Evolutionary conservation across 1,284 basidiomycete species (phyloP), one percentile per base, ranked within the genome.

Genomic region (Mycena citricolor): DNA sequence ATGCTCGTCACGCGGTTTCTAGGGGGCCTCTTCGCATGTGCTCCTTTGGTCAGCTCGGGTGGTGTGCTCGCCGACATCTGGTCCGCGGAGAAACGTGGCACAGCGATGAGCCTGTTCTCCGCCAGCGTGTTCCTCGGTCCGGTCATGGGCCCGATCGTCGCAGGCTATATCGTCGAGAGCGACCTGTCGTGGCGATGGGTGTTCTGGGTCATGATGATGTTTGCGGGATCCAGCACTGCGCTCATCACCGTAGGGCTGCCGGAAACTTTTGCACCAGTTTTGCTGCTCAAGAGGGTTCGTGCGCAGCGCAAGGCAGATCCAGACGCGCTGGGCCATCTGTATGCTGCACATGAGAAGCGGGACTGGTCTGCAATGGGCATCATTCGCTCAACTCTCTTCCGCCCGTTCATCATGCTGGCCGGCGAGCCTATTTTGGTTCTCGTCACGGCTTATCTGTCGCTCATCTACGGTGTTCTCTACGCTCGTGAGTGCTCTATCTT

Each of bases 51-150:
- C 0, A 80, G 78, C 42, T 73, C 72, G 17, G 83, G 81, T 22
- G 83, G 71, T 35, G 64, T 83, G 2, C 79, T 87, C 29, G 79
- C 81, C 3, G 84, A 86, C 57, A 73, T 87, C 8, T 84, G 79
- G 80, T 68, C 69, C 39, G 74, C 79, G 1, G 69, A 68, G 21
- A 72, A 70, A n/a, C 73, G 83, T 44, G 82, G 82, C 1, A 66
- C 69, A 2, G 77, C 82, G 0, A 78, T 76, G 7, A 76, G 76
- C 30, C 49, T 86, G 22, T 85, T 86, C 57, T 73, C 78, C 1
- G 75, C 78, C 2, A 73, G 74, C 32, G 77, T 83, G 0, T 87
- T 86, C 60, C 58, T 81, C 3, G 84, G 84, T 5, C 82, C 84
- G 4, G 79, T 81, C 0, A 60, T 84, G 10, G 82, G 80, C 20